Evolutionary conservation across 2,329 filamentous ascomycete genomes (phyloP).

Genomic region (Ceratocystis albifundus): DNA sequence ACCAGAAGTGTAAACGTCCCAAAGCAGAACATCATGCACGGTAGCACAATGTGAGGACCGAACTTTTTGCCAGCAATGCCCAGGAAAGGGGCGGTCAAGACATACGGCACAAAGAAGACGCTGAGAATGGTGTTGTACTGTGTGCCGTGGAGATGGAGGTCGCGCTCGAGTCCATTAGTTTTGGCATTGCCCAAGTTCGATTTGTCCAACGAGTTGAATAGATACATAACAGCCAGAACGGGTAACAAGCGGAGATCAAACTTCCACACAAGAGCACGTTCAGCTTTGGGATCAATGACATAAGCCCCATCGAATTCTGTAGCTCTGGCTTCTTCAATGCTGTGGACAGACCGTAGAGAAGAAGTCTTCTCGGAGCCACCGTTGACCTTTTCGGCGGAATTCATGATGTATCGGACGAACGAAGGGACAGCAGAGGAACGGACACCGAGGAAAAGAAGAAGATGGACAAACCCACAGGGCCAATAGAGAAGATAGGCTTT

Average conservation of each 20-base stretch:
- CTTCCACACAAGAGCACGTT: slow-evolving; percentile 42
- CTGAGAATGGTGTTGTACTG: slow-evolving; percentile 61
- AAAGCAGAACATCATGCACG: slow-evolving; percentile 59
- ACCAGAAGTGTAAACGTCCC: slow-evolving; percentile 54
- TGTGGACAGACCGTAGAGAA: slow-evolving; percentile 26
- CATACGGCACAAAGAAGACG: slow-evolving; percentile 68
- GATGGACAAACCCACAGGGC: no score
- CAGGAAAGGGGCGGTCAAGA: slow-evolving; percentile 50
- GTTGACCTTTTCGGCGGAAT: neutral
- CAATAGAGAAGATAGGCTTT: no score
- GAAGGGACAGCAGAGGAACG: neutral
- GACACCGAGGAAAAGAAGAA: no score
- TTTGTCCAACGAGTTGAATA: slow-evolving; percentile 39
- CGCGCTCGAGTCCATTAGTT: slow-evolving; percentile 38
- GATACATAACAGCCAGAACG: slow-evolving; percentile 44
- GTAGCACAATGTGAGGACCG: slow-evolving; percentile 55
- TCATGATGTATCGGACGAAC: neutral
- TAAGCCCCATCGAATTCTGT: neutral
- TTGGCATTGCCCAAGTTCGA: slow-evolving; percentile 43
- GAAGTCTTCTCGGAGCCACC: neutral
- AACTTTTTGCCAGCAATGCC: slow-evolving; percentile 59
- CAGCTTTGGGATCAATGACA: slow-evolving; percentile 35
- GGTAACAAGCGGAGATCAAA: slow-evolving; percentile 45
- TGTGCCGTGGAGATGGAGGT: slow-evolving; percentile 42
- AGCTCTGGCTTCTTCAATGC: neutral